Conservation (phyloP, 805 yeast genomes). For the Yarrowia keelungensis region DNA sequence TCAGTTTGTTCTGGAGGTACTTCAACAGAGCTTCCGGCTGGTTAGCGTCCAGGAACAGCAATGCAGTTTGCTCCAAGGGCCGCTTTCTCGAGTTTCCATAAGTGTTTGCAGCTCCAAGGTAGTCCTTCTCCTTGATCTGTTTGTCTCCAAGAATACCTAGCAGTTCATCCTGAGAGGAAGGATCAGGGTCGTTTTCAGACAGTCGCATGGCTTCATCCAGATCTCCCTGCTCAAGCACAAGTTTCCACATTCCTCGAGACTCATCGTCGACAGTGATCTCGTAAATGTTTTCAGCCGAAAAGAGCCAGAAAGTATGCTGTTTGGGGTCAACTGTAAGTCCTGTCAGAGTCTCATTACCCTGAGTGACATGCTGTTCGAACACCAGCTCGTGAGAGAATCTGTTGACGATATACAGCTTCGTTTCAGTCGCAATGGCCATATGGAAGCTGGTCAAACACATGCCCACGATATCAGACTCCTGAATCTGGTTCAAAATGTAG, state of each 20-base stretch:
- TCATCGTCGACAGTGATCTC: slow-evolving; percentile 76
- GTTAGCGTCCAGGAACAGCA: slow-evolving; percentile 58
- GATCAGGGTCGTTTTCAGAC: slow-evolving; percentile 49
- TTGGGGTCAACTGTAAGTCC: slow-evolving; percentile 61
- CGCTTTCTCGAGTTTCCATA: slow-evolving; percentile 65
- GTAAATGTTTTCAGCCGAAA: slow-evolving; percentile 63
- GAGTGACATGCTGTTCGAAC: slow-evolving; percentile 54
- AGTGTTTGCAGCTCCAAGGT: slow-evolving; percentile 56
- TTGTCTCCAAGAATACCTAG: slow-evolving; percentile 59
- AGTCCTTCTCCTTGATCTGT: slow-evolving; percentile 52
- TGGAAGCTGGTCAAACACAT: slow-evolving; percentile 63
- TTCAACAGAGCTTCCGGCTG: slow-evolving; percentile 55
- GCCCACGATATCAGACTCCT: slow-evolving; percentile 49
- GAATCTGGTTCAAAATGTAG: slow-evolving; percentile 28
- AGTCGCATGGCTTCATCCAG: slow-evolving; percentile 71
- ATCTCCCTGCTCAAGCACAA: slow-evolving; percentile 57
- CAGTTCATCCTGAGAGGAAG: slow-evolving; percentile 45
- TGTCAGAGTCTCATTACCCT: slow-evolving; percentile 51
- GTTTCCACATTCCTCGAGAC: slow-evolving; percentile 74
- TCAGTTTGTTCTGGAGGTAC: slow-evolving; percentile 57
- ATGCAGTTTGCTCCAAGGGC: slow-evolving; percentile 73
- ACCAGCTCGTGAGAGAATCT: slow-evolving; percentile 60
- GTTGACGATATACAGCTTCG: slow-evolving; percentile 56
- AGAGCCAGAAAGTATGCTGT: slow-evolving; percentile 77
- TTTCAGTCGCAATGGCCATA: slow-evolving; percentile 56